Conservation (phyloP, 768 basidiomycete genomes). For the Clavulina sp. region DNA sequence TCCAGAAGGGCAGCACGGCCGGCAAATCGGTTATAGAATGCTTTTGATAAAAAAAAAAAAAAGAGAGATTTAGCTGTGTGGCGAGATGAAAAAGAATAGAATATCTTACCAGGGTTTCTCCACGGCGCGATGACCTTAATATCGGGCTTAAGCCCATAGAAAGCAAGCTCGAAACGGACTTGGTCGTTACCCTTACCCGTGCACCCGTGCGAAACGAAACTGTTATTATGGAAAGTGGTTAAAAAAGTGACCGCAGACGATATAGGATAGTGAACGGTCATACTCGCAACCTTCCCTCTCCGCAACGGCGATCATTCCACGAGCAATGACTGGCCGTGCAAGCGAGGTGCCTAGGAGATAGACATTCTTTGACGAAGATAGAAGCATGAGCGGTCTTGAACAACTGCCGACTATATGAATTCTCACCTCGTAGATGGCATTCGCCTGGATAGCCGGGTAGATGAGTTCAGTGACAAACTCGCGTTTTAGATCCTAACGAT, state of each 20-base stretch:
- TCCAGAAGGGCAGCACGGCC: constrained; percentile 86
- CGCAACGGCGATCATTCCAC: constrained; percentile 93
- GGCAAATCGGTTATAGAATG: constrained; percentile 94
- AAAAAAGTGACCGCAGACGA: background rate
- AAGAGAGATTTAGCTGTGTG: background rate
- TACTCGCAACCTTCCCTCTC: constrained; percentile 90
- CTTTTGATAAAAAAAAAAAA: constrained; percentile 22
- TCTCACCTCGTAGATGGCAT: constrained; percentile 90
- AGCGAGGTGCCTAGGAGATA: constrained; percentile 97
- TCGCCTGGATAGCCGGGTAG: constrained; percentile 95
- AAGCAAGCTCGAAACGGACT: constrained; percentile 96
- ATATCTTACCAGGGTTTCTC: constrained; percentile 67
- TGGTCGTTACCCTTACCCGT: constrained; percentile 99
- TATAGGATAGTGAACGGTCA: constrained; percentile 4
- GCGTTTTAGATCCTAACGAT: constrained; percentile 70
- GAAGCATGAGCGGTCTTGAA: background rate
- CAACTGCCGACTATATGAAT: too few relatives aligned
- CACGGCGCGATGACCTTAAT: constrained; percentile 99
- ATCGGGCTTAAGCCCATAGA: constrained; percentile 94
- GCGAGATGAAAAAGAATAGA: background rate
- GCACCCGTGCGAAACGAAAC: constrained; percentile 95
- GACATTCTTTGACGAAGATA: constrained; percentile 41
- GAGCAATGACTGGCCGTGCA: constrained; percentile 94
- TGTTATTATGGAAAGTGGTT: constrained; percentile 18
- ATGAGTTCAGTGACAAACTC: constrained; percentile 95